phyloP scores from a whole-genome alignment of 768 basidiomycete species.

The Leucocoprinus sp. region DNA sequence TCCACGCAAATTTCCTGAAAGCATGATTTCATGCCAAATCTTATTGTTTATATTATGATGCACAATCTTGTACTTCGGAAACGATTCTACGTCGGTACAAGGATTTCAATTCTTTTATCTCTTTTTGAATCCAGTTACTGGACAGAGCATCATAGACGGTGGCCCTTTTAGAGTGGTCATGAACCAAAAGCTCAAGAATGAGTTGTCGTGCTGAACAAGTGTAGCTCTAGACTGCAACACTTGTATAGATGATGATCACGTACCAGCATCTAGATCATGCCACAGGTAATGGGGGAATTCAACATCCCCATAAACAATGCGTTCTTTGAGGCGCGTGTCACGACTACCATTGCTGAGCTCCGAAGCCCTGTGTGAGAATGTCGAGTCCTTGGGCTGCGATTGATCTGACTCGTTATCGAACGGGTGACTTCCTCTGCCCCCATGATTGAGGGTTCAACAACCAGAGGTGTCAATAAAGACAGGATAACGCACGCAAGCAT shows the following conservation, averaged over 20 bases:
- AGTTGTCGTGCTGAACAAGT: conserved; percentile 43
- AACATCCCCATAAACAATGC: conserved; percentile 57
- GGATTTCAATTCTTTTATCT: conserved; percentile 50
- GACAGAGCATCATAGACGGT: conserved; percentile 56
- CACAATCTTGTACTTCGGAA: conserved; percentile 9
- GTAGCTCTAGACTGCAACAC: not conserved
- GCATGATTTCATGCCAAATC: too few relatives aligned
- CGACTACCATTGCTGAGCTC: conserved; percentile 1
- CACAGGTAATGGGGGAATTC: conserved; percentile 51
- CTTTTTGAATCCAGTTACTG: conserved; percentile 59
- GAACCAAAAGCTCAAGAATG: conserved; percentile 52
- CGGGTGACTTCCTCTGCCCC: conserved; percentile 59
- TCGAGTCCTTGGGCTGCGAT: not conserved
- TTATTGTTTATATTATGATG: not conserved
- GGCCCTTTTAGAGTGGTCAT: conserved; percentile 47
- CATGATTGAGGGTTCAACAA: not conserved
- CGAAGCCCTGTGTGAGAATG: not conserved
- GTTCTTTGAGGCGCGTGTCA: conserved; percentile 42
- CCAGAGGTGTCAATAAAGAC: too few relatives aligned
- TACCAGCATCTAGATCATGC: conserved; percentile 53
- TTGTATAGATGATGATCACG: conserved; percentile 10
- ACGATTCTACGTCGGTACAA: conserved; percentile 52
- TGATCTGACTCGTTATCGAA: conserved; percentile 52
- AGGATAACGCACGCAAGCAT: conserved; percentile 67
- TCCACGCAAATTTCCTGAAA: conserved; percentile 85